Conservation (phyloP, 106 monocot species). For the Agapanthus africanus region DNA sequence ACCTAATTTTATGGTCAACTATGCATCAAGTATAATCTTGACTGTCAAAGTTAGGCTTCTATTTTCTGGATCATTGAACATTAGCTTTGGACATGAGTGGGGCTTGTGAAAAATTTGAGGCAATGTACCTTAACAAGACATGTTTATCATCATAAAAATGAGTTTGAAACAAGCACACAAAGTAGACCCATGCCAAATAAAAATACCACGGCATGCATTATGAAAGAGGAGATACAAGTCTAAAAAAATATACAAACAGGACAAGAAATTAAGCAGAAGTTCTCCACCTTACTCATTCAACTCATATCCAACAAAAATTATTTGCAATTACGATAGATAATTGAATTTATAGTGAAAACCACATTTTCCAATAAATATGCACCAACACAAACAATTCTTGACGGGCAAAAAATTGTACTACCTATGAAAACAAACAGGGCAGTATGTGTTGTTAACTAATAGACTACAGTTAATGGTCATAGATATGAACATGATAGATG, state of each 20-base stretch:
- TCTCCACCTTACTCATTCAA: neutral
- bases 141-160: neutral
- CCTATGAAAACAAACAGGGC: neutral
- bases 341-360: neutral
- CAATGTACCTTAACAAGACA: neutral
- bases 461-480: too few species aligned
- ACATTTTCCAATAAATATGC: neutral
- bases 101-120: neutral
- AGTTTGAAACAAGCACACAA: neutral
- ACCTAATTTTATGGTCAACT: neutral
- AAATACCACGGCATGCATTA: neutral
- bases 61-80: too few species aligned
- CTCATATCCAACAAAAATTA: neutral
- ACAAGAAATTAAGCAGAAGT: too few species aligned
- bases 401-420: neutral
- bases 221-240: neutral
- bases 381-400: neutral
- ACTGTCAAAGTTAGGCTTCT: too few species aligned
- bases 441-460: neutral
- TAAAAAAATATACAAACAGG: too few species aligned
- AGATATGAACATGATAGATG: neutral
- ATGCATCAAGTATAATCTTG: too few species aligned
- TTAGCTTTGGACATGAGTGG: neutral
- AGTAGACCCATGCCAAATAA: neutral
- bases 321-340: neutral